Percentiles rank a stretch among this genome's conserved stretches.
These are phyloP conservation scores for Vicia sativa DNA, from an alignment of 306 rosid genomes.

Conservation along the genomic window DNA sequence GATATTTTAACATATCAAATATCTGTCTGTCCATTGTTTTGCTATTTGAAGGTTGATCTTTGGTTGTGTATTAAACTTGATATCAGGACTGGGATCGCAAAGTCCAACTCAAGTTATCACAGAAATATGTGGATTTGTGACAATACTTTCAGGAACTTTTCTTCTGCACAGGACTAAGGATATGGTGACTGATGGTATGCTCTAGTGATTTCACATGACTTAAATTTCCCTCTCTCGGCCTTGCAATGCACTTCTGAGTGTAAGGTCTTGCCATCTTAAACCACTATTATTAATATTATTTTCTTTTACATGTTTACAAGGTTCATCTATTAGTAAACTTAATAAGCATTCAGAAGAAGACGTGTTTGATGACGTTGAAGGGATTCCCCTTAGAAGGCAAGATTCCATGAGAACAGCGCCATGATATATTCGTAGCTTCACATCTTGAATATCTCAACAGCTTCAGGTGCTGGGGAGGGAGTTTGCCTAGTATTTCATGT, in stretches of 20 bases:
- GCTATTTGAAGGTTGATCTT: slow-evolving; percentile 31
- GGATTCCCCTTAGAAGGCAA: slow-evolving; percentile 97
- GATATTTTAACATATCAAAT: slow-evolving; percentile 31
- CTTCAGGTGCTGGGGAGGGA: slow-evolving; percentile 44
- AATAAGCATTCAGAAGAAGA: slow-evolving; percentile 84
- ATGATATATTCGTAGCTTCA: slow-evolving; percentile 42
- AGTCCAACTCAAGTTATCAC: slow-evolving; percentile 99
- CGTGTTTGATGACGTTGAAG: slow-evolving; percentile 62
- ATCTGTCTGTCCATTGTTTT: slow-evolving; percentile 4
- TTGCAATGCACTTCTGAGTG: slow-evolving; percentile 9
- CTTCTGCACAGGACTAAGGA: slow-evolving; percentile 99
- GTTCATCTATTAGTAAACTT: slow-evolving; percentile 52
- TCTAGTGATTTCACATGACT: neutral
- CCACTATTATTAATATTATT: slow-evolving; percentile 29
- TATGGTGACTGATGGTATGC: slow-evolving; percentile 91
- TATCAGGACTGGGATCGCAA: slow-evolving; percentile 99
- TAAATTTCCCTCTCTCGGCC: slow-evolving; percentile 8
- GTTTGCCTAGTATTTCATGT: slow-evolving; percentile 42
- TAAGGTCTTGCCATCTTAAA: slow-evolving; percentile 21
- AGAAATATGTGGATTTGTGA: slow-evolving; percentile 98
- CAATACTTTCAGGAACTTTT: slow-evolving; percentile 98
- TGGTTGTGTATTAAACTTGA: slow-evolving; percentile 36
- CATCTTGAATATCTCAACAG: slow-evolving; percentile 32
- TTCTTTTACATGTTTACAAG: slow-evolving; percentile 51
- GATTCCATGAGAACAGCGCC: slow-evolving; percentile 53